Conservation (phyloP, 2,329 filamentous ascomycete species). For the Diaporthe capsici region DNA sequence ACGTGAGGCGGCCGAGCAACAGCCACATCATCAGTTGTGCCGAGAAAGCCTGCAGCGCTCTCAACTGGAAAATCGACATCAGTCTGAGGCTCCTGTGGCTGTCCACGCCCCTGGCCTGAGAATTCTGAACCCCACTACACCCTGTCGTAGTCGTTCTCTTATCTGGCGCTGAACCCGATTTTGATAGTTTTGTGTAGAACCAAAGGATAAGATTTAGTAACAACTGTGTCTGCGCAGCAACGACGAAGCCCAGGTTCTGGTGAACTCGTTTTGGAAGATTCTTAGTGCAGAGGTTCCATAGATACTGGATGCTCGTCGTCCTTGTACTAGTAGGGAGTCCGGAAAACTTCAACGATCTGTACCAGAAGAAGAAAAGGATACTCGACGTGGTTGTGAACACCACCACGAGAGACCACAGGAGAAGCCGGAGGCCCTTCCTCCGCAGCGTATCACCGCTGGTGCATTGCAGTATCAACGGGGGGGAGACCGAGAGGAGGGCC, state of each 20-base stretch:
- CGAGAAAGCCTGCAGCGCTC: not conserved
- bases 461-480: conserved; percentile 1
- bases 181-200: not conserved
- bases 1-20: not conserved
- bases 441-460: not conserved
- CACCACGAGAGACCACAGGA: not conserved
- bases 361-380: not conserved
- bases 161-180: not conserved
- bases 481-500: not conserved
- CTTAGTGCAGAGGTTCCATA: not conserved
- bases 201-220: not conserved
- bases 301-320: too few species aligned
- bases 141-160: not conserved
- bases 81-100: too few species aligned
- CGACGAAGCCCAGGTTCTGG: not conserved
- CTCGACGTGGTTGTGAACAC: not conserved
- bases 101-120: not conserved
- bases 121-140: not conserved
- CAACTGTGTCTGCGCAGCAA: not conserved
- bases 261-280: not conserved
- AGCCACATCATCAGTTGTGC: not conserved
- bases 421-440: conserved; percentile 10
- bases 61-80: not conserved
- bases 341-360: not conserved
- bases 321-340: too few species aligned